Conservation (phyloP, 2,329 filamentous ascomycete species). For the Sclerotinia subarctica region DNA sequence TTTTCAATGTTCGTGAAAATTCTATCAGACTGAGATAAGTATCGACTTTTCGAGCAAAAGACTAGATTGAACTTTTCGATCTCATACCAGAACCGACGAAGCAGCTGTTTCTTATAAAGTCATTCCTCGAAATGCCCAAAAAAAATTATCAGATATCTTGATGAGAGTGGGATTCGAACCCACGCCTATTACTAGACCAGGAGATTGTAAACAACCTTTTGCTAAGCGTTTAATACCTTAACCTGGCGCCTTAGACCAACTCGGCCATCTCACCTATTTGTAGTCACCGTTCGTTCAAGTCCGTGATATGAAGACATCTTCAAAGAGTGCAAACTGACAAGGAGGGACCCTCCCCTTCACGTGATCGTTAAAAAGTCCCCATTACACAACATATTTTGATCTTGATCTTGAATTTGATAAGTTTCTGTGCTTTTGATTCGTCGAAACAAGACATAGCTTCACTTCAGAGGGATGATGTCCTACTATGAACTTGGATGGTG, state of each 20-base stretch:
- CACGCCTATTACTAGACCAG: slow-evolving; percentile 14
- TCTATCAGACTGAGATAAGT: not conserved
- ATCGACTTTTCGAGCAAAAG: not conserved
- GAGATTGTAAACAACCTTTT: not conserved
- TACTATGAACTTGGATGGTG: not conserved
- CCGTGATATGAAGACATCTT: not conserved
- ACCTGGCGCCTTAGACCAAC: slow-evolving; percentile 19
- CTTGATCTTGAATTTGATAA: not conserved
- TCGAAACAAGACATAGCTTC: not conserved
- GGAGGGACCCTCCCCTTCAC: not conserved
- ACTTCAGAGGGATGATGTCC: not conserved
- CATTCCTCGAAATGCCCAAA: not conserved
- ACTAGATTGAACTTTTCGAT: not conserved
- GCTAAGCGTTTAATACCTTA: slow-evolving; percentile 2
- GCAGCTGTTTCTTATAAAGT: not conserved
- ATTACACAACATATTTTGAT: not conserved
- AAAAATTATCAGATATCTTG: not conserved
- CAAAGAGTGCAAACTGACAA: not conserved
- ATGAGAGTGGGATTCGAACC: slow-evolving; percentile 17
- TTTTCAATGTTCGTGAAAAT: slow-evolving; percentile 2
- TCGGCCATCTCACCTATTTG: slow-evolving; percentile 11
- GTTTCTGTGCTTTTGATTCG: not conserved
- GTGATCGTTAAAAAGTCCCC: not conserved
- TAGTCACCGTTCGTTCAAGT: rapidly evolving
- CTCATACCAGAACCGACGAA: not conserved